Conservation (phyloP, 2,329 filamentous ascomycete species). For the Huntiella omanensis region DNA sequence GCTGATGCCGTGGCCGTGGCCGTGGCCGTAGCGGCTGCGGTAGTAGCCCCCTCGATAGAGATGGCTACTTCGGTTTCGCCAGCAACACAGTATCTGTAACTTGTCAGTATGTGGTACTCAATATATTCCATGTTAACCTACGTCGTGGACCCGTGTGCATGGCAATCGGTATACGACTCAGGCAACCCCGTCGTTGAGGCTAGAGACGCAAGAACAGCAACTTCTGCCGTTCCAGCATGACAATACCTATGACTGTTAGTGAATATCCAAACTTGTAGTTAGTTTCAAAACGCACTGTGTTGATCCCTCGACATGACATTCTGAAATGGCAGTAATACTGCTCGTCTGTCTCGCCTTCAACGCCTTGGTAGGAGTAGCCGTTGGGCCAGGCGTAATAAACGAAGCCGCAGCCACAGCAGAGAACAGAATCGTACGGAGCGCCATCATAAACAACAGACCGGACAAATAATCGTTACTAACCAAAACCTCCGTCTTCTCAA, state of each 20-base stretch:
- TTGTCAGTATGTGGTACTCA: background rate
- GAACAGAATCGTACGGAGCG: too few species aligned
- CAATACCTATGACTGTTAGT: constrained; percentile 22
- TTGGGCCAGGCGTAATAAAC: too few species aligned
- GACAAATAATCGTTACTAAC: too few species aligned
- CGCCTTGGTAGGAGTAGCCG: too few species aligned
- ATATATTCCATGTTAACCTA: constrained; percentile 20
- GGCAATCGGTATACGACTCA: constrained; percentile 44
- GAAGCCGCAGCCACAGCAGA: too few species aligned
- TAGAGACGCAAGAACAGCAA: constrained; percentile 24
- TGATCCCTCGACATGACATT: constrained; percentile 7
- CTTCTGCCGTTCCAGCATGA: constrained; percentile 24
- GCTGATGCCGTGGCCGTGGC: background rate
- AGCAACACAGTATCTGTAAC: constrained; percentile 19
- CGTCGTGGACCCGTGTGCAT: constrained; percentile 38
- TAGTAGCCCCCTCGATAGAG: constrained; percentile 13
- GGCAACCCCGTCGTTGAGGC: constrained; percentile 38
- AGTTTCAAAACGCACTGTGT: constrained; percentile 2
- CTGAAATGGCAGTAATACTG: constrained; percentile 3
- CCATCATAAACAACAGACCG: too few species aligned
- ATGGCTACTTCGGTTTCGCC: constrained; percentile 25
- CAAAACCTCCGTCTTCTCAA: too few species aligned
- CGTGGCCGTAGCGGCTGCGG: constrained; percentile 10
- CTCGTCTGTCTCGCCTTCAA: too few species aligned
- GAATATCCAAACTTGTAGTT: background rate